Conservation (phyloP, 1,139 yeast species). For the Lodderomyces beijingensis region DNA sequence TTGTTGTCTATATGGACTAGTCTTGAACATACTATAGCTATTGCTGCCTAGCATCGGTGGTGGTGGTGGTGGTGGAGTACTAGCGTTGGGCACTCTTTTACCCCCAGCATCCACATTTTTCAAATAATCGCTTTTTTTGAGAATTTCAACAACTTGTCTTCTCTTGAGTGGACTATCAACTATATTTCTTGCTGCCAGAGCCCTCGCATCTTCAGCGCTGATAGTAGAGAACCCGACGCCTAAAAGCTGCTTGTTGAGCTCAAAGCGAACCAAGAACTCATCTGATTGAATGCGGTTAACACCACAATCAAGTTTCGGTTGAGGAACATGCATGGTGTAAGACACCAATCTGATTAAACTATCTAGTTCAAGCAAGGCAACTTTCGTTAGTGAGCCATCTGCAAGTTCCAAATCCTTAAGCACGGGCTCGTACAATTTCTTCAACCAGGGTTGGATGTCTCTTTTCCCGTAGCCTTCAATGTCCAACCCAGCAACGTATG, state of each 20-base stretch:
- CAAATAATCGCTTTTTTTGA: too few relatives aligned
- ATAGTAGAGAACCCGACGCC: slow-evolving; percentile 30
- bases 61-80: too few relatives aligned
- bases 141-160: too few relatives aligned
- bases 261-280: slow-evolving; percentile 22
- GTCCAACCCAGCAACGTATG: slow-evolving; percentile 35
- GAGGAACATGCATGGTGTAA: slow-evolving; percentile 16
- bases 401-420: slow-evolving; percentile 7
- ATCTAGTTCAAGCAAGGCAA: slow-evolving; percentile 24
- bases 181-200: slow-evolving; percentile 25
- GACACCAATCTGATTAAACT: slow-evolving; percentile 27
- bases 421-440: slow-evolving; percentile 27
- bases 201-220: slow-evolving; percentile 29
- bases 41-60: too few relatives aligned
- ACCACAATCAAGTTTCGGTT: slow-evolving; percentile 27
- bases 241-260: slow-evolving; percentile 18
- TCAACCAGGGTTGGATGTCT: slow-evolving; percentile 28
- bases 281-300: too few relatives aligned
- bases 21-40: too few relatives aligned
- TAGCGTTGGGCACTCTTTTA: too few relatives aligned
- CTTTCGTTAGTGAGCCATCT: slow-evolving; percentile 5
- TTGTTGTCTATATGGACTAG: too few relatives aligned
- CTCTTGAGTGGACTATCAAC: slow-evolving; percentile 16
- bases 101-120: too few relatives aligned
- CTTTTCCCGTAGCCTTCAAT: slow-evolving; percentile 17